A percentile compares a stretch with the other conserved stretches of the same genome.
Conservation (phyloP, 768 basidiomycete genomes). For the Pleurotus citrinopileatus region DNA sequence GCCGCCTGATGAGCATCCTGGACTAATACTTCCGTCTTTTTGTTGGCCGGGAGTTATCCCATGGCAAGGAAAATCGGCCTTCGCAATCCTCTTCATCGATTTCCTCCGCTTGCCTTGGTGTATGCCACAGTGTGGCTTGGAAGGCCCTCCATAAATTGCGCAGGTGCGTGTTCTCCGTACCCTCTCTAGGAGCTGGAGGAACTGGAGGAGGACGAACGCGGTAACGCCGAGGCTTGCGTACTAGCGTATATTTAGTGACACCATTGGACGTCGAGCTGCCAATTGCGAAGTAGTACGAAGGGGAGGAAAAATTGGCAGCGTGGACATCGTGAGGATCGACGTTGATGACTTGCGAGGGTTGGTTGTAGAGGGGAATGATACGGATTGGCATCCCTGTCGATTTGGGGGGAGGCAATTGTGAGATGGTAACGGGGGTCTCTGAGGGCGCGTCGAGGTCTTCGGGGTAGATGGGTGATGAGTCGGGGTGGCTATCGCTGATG, state of each 20-base stretch:
- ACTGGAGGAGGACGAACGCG: neutral
- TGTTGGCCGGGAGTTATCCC: no score
- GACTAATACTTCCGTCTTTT: no score
- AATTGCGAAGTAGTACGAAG: neutral
- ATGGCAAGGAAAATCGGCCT: no score
- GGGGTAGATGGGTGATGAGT: neutral
- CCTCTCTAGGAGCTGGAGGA: no score
- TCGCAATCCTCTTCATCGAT: no score
- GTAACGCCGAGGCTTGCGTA: neutral
- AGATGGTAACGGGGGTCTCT: no score
- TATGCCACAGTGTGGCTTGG: no score
- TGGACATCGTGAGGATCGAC: neutral
- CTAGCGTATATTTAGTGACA: neutral
- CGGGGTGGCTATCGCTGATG: neutral
- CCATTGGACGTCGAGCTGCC: neutral
- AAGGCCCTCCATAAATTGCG: no score
- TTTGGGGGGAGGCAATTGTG: neutral
- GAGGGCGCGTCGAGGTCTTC: neutral
- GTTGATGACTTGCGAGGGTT: neutral
- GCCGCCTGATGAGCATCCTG: no score
- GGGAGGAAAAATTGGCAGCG: neutral
- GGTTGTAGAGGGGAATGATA: neutral
- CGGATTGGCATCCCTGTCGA: neutral
- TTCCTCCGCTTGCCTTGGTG: no score
- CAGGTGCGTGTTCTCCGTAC: no score